phyloP scores from a whole-genome alignment of 805 yeast genomes.

The Yarrowia osloensis region DNA sequence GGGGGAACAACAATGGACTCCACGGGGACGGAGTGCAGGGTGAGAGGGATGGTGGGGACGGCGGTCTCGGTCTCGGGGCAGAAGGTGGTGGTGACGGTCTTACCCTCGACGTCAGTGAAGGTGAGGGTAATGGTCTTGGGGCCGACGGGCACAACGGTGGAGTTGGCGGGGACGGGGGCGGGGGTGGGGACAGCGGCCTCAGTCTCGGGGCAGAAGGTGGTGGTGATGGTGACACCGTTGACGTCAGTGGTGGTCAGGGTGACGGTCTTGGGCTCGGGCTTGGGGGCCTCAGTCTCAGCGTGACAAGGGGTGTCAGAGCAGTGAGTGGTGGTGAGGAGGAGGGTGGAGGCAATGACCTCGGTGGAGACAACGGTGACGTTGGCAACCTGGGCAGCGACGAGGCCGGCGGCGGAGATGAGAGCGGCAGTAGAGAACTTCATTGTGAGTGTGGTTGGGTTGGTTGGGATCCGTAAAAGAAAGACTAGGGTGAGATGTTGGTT shows the following conservation, averaged over 20 bases:
- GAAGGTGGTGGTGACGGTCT: conserved; percentile 30
- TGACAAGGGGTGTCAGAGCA: conserved; percentile 28
- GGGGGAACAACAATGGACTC: conserved; percentile 17
- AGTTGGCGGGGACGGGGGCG: conserved; percentile 10
- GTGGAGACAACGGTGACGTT: conserved; percentile 27
- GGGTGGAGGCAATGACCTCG: not conserved
- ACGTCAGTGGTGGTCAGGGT: conserved; percentile 28
- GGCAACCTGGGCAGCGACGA: conserved; percentile 23
- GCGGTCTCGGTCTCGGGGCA: conserved; percentile 30
- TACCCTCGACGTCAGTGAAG: conserved; percentile 27
- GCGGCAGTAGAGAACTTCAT: conserved; percentile 26
- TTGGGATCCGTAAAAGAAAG: conserved; percentile 27
- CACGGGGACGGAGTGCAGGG: conserved; percentile 3
- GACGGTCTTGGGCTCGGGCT: conserved; percentile 23
- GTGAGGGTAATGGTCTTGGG: conserved; percentile 29
- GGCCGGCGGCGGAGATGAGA: conserved; percentile 21
- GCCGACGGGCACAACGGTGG: conserved; percentile 13
- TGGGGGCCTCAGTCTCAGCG: conserved; percentile 25
- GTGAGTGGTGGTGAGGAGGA: conserved; percentile 23
- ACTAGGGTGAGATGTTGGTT: conserved; percentile 28
- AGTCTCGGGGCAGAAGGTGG: conserved; percentile 31
- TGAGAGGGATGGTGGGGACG: conserved; percentile 19
- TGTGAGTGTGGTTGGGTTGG: conserved; percentile 1
- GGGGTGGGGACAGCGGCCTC: conserved; percentile 28
- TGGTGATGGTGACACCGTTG: conserved; percentile 29